phyloP scores from a whole-genome alignment of 2,329 filamentous ascomycete species.

The Colletotrichum higginsianum region DNA sequence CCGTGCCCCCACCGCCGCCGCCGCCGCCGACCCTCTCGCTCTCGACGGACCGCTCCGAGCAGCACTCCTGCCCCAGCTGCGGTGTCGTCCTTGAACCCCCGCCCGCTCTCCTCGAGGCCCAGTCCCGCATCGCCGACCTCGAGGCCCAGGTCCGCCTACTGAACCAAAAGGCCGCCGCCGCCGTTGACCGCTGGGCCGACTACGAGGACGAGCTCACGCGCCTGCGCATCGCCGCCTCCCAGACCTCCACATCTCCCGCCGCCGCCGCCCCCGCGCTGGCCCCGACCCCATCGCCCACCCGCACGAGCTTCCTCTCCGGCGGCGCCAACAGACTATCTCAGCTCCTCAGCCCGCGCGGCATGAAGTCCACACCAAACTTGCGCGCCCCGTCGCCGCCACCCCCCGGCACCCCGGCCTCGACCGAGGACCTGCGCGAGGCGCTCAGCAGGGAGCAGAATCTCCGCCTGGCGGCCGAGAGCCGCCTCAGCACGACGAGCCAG shows the following conservation, averaged over 20 bases:
- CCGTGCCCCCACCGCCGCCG: constrained; percentile 34
- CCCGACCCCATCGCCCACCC: constrained; percentile 50
- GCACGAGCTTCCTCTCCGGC: constrained; percentile 62
- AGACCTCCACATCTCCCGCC: constrained; percentile 43
- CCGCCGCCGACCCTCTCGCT: constrained; percentile 42
- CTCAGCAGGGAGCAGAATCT: constrained; percentile 77
- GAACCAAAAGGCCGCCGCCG: constrained; percentile 78
- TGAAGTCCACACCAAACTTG: constrained; percentile 62
- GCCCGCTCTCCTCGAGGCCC: constrained; percentile 65
- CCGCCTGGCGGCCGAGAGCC: constrained; percentile 78
- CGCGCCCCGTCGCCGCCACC: constrained; percentile 45
- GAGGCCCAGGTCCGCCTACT: constrained; percentile 79
- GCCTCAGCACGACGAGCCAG: constrained; percentile 74
- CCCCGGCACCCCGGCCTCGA: constrained; percentile 47
- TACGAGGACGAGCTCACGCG: constrained; percentile 83
- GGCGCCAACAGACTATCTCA: constrained; percentile 61
- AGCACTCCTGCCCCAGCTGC: constrained; percentile 66
- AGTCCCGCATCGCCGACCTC: constrained; percentile 76
- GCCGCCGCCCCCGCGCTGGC: constrained; percentile 46
- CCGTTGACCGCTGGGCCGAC: constrained; percentile 78
- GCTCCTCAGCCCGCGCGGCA: constrained; percentile 55
- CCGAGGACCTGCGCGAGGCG: constrained; percentile 72
- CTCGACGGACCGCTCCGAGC: constrained; percentile 40
- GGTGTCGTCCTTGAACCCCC: constrained; percentile 59
- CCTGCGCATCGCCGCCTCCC: constrained; percentile 60